These are phyloP conservation scores for Rhynchosporium graminicola DNA, from an alignment of 2,329 filamentous ascomycete genomes.

Conservation along the genomic window DNA sequence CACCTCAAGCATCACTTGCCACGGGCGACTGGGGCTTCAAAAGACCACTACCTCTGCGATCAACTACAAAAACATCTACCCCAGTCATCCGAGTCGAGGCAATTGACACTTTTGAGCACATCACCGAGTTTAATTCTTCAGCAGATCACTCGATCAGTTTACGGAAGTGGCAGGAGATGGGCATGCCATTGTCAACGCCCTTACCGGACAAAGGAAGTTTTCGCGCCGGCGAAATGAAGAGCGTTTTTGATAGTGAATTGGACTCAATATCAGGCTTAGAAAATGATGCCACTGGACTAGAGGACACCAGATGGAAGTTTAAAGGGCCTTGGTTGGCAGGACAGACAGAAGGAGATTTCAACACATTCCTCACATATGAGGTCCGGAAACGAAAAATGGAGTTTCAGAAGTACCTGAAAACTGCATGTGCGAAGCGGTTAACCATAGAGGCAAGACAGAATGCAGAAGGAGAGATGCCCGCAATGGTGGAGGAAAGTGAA, in stretches of 20 bases:
- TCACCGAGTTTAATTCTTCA: slow-evolving; percentile 86
- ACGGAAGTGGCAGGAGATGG: slow-evolving; percentile 83
- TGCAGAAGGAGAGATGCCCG: slow-evolving; percentile 40
- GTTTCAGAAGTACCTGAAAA: slow-evolving; percentile 56
- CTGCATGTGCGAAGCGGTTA: slow-evolving; percentile 50
- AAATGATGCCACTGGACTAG: slow-evolving; percentile 38
- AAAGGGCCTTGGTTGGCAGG: slow-evolving; percentile 66
- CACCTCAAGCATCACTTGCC: slow-evolving; percentile 68
- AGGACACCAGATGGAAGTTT: slow-evolving; percentile 64
- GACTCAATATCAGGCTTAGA: slow-evolving; percentile 51
- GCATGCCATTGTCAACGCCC: slow-evolving; percentile 66
- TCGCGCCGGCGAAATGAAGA: slow-evolving; percentile 35
- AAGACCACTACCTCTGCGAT: slow-evolving; percentile 74
- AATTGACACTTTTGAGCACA: slow-evolving; percentile 81
- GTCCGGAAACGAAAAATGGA: slow-evolving; percentile 55
- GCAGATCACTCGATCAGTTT: slow-evolving; percentile 79
- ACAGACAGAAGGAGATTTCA: slow-evolving; percentile 61
- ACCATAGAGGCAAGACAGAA: slow-evolving; percentile 45
- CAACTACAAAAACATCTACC: slow-evolving; percentile 70
- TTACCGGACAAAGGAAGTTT: slow-evolving; percentile 18
- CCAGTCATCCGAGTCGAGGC: slow-evolving; percentile 75
- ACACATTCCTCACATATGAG: slow-evolving; percentile 53
- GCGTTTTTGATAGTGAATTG: slow-evolving; percentile 60
- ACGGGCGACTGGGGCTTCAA: slow-evolving; percentile 94
- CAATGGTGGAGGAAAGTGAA: slow-evolving; percentile 39